Conservation (phyloP, 2,329 filamentous ascomycete genomes). For the Cytospora chrysosperma region DNA sequence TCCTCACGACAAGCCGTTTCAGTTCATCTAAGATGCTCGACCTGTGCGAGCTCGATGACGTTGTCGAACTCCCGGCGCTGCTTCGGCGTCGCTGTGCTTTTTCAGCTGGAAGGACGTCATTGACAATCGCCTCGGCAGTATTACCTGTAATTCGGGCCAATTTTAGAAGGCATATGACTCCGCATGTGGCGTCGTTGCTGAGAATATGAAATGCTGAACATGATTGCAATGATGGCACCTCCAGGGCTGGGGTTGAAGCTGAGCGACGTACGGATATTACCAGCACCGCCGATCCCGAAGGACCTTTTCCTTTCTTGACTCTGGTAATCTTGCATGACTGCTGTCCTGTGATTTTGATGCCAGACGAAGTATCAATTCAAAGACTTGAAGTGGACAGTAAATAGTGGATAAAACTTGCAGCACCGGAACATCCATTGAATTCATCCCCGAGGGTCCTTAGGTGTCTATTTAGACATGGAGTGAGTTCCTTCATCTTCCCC, state of each 20-base stretch:
- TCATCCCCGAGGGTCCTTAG: no score
- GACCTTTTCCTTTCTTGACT: conserved; percentile 3
- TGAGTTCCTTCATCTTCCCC: not conserved
- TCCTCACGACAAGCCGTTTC: conserved; percentile 3
- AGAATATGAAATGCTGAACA: not conserved
- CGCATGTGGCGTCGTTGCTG: not conserved
- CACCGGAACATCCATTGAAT: not conserved
- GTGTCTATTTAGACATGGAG: not conserved
- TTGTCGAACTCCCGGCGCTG: conserved; percentile 6
- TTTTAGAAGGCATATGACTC: not conserved
- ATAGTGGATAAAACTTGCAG: not conserved
- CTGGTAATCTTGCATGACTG: not conserved
- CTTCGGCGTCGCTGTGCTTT: conserved; percentile 9
- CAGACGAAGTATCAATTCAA: not conserved
- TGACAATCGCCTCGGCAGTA: conserved; percentile 7
- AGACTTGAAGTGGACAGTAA: no score
- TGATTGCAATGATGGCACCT: no score
- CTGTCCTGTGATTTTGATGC: not conserved
- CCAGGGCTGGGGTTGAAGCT: no score
- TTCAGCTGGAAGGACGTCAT: conserved; percentile 3
- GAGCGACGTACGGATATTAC: conserved; percentile 16
- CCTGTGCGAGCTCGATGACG: not conserved
- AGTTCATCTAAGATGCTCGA: not conserved
- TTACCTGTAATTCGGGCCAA: not conserved
- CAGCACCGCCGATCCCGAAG: conserved; percentile 19